Evolutionary conservation across 768 basidiomycete species (phyloP).

Genomic region (Termitomyces bulborhizus): DNA sequence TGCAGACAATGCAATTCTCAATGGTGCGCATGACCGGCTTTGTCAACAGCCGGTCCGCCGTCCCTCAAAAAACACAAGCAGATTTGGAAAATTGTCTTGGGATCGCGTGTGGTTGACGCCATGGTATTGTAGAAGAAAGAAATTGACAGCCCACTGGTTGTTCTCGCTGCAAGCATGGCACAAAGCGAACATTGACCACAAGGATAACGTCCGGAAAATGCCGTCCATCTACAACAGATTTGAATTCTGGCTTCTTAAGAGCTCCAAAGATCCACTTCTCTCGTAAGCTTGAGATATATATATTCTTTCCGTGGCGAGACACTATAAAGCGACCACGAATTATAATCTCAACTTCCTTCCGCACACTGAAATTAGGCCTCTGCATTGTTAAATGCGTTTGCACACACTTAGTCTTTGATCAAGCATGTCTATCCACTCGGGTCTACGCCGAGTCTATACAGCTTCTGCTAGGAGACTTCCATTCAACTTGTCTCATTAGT

Average conservation of each 20-base stretch:
- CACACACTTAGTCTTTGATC: not conserved
- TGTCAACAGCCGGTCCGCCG: not conserved
- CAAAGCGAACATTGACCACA: no score
- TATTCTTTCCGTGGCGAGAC: not conserved
- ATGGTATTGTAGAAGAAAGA: not conserved
- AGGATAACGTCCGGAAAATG: not conserved
- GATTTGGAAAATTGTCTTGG: no score
- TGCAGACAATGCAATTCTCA: not conserved
- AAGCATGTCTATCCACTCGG: not conserved
- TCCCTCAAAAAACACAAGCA: not conserved
- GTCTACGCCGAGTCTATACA: not conserved
- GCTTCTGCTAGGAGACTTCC: no score
- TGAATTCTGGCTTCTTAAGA: not conserved
- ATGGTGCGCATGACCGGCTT: constrained; percentile 1
- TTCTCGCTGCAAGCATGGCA: no score
- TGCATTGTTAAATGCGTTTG: not conserved
- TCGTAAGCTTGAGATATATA: not conserved
- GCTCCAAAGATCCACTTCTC: not conserved
- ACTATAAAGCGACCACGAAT: not conserved
- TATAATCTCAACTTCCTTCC: not conserved
- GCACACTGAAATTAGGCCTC: not conserved
- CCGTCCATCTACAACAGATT: not conserved
- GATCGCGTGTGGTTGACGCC: not conserved
- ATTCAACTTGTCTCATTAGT: not conserved
- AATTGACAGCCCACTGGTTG: no score